Percentiles rank a stretch among this genome's conserved stretches.
Evolutionary conservation across 1,284 basidiomycete species (phyloP).

Genomic region (Cerioporus squamosus): DNA sequence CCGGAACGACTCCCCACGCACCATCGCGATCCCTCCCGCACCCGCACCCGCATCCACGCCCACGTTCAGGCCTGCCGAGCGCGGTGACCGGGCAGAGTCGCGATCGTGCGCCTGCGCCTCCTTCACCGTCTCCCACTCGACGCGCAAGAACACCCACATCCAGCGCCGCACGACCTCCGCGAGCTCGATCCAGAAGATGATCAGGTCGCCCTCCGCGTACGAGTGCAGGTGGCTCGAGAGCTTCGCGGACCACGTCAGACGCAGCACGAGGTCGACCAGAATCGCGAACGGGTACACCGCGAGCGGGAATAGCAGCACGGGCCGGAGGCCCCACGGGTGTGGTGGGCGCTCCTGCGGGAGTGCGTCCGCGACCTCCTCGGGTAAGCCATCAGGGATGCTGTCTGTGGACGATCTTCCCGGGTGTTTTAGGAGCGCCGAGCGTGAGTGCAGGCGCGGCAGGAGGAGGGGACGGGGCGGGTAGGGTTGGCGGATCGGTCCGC

Average conservation of each 20-base stretch:
- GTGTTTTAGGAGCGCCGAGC: conserved; percentile 24
- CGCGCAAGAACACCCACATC: conserved; percentile 96
- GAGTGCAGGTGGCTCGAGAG: conserved; percentile 88
- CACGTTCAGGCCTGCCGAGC: neutral
- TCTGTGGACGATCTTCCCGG: conserved; percentile 19
- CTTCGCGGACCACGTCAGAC: conserved; percentile 95
- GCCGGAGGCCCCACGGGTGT: conserved; percentile 74
- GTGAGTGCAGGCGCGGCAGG: conserved; percentile 50
- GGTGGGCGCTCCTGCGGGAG: conserved; percentile 29
- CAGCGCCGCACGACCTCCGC: conserved; percentile 90
- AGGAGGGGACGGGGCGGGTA: conserved; percentile 45
- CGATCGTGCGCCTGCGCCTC: conserved; percentile 14
- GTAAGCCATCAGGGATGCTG: conserved; percentile 26
- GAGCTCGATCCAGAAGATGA: conserved; percentile 91
- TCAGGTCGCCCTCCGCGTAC: conserved; percentile 79
- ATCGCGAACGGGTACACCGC: conserved; percentile 88
- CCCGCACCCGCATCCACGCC: neutral
- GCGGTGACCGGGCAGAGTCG: conserved; percentile 23
- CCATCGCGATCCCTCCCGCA: conserved; percentile 11
- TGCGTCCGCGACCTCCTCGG: conserved; percentile 20
- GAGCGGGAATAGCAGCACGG: conserved; percentile 76
- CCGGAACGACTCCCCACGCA: conserved; percentile 15
- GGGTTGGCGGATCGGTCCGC: conserved; percentile 24
- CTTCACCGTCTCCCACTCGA: conserved; percentile 94
- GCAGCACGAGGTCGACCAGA: conserved; percentile 85